Evolutionary conservation across 306 rosid species (phyloP).

Genomic region (Lotus japonicus): DNA sequence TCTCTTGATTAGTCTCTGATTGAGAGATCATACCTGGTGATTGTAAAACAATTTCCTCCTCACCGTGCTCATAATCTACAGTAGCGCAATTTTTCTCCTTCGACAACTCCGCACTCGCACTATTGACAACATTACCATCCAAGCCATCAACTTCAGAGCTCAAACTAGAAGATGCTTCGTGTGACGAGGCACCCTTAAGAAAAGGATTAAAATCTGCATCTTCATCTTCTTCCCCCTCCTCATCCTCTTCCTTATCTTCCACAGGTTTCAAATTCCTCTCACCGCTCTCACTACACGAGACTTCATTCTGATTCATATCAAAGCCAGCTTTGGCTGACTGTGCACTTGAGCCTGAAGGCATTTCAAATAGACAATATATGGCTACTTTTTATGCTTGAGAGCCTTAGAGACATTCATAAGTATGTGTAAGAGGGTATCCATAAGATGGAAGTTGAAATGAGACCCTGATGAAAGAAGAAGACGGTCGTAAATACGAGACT

Average conservation of each 20-base stretch:
- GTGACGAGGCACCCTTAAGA: constrained; percentile 59
- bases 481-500: background rate
- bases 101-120: constrained; percentile 28
- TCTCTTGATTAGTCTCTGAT: constrained; percentile 35
- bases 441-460: constrained; percentile 9
- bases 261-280: constrained; percentile 33
- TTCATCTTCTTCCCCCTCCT: constrained; percentile 68
- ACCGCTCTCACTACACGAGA: constrained; percentile 10
- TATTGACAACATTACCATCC: constrained; percentile 44
- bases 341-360: constrained; percentile 37
- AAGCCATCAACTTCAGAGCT: constrained; percentile 80
- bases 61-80: constrained; percentile 46
- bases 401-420: constrained; percentile 7
- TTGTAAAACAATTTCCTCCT: constrained; percentile 53
- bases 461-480: constrained; percentile 28
- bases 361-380: constrained; percentile 24
- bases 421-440: background rate
- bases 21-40: constrained; percentile 30
- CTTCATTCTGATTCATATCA: constrained; percentile 20
- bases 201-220: constrained; percentile 76
- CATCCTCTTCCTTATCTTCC: constrained; percentile 34
- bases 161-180: constrained; percentile 83
- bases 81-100: constrained; percentile 23
- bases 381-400: background rate
- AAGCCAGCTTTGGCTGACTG: constrained; percentile 27